Conservation (phyloP, 2,329 filamentous ascomycete genomes). For the Epicoccum nigrum region DNA sequence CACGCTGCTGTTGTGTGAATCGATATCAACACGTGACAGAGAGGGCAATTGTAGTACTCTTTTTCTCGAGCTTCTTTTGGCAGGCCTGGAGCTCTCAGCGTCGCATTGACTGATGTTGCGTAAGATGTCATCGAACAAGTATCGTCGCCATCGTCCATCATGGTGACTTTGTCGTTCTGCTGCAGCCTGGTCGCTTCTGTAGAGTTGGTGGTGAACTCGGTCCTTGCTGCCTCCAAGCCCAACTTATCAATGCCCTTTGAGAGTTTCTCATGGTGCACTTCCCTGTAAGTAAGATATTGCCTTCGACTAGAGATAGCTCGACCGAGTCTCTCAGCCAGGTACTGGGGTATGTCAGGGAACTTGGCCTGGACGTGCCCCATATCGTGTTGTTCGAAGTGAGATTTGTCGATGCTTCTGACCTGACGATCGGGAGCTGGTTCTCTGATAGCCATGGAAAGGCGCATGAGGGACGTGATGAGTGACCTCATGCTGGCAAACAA, state of each 20-base stretch:
- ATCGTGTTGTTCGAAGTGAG: constrained; percentile 35
- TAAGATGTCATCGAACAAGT: constrained; percentile 37
- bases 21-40: constrained; percentile 35
- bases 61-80: constrained; percentile 28
- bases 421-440: constrained; percentile 42
- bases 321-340: constrained; percentile 34
- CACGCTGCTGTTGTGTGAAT: constrained; percentile 24
- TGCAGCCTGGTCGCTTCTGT: constrained; percentile 23
- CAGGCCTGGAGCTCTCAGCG: constrained; percentile 30
- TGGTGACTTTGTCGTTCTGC: constrained; percentile 6
- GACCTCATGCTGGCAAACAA: constrained; percentile 25
- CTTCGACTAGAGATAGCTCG: constrained; percentile 39
- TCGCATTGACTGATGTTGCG: constrained; percentile 28
- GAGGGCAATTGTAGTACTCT: constrained; percentile 40
- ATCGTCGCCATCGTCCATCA: constrained; percentile 23
- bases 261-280: constrained; percentile 42
- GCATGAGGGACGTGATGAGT: constrained; percentile 39
- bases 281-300: constrained; percentile 43
- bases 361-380: constrained; percentile 14
- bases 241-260: constrained; percentile 26
- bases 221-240: constrained; percentile 25
- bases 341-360: background rate
- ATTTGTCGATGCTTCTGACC: constrained; percentile 34
- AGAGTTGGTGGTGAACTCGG: constrained; percentile 25
- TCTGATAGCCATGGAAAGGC: constrained; percentile 42